Percentiles rank a stretch among this genome's conserved stretches.
Evolutionary conservation across 768 basidiomycete species (phyloP).

Genomic region (Pholiota microspora): DNA sequence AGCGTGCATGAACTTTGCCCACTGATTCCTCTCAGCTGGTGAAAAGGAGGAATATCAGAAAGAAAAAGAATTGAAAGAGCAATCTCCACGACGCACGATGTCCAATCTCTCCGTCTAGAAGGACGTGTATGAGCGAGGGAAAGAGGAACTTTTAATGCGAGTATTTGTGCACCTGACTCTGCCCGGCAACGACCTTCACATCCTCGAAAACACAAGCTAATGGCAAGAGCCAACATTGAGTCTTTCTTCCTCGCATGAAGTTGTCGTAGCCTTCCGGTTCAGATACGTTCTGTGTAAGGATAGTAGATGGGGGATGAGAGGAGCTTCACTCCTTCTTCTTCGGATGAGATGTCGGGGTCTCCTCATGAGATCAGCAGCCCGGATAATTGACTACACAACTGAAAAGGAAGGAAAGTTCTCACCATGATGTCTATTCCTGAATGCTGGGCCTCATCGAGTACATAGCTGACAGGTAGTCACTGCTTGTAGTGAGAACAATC

Average conservation of each 20-base stretch:
- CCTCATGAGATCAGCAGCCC: not conserved
- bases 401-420: not conserved
- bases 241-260: not conserved
- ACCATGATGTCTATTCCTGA: not conserved
- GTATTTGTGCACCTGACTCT: slow-evolving; percentile 12
- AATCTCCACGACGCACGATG: not conserved
- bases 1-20: slow-evolving; percentile 17
- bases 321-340: not conserved
- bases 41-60: not conserved
- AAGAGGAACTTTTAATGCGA: not conserved
- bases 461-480: not conserved
- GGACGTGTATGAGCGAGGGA: not conserved
- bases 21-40: slow-evolving; percentile 16
- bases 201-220: not conserved
- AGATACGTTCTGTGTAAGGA: not conserved
- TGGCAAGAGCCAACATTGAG: not conserved
- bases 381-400: not conserved
- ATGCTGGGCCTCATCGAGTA: not conserved
- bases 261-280: not conserved
- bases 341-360: not conserved
- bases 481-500: not conserved
- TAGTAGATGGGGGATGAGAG: not conserved
- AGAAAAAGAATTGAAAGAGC: not conserved
- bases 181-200: slow-evolving; percentile 8
- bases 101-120: not conserved